phyloP scores from a whole-genome alignment of 306 rosid species.

The Pachyrhizus erosus region DNA sequence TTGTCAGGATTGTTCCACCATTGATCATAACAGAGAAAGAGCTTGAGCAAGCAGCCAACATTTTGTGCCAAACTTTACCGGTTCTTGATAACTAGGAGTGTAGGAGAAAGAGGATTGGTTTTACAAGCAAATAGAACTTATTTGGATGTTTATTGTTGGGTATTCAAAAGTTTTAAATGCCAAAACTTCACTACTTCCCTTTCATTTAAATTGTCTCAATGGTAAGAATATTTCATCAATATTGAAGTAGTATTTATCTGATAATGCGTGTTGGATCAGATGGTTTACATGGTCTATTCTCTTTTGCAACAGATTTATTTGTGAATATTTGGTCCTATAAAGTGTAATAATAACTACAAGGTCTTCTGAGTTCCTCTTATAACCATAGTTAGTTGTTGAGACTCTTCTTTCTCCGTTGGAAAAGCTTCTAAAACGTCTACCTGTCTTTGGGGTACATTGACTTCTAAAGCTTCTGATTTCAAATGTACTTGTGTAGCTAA shows the following conservation, averaged over 20 bases:
- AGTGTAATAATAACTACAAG: neutral
- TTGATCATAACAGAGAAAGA: conserved; percentile 82
- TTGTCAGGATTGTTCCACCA: conserved; percentile 91
- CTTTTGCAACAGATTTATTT: neutral
- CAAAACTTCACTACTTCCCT: neutral
- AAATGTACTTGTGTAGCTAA: neutral
- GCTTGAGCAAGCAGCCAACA: conserved; percentile 70
- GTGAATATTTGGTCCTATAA: neutral
- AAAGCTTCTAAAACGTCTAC: neutral
- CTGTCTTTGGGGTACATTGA: neutral
- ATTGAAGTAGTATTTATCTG: neutral
- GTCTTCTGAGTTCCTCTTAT: neutral
- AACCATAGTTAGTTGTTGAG: neutral
- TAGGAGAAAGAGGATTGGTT: conserved; percentile 30
- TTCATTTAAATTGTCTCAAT: neutral
- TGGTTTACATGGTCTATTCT: neutral
- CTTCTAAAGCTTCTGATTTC: neutral
- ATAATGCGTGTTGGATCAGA: neutral
- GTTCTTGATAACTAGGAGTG: conserved; percentile 64
- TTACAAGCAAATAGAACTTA: neutral
- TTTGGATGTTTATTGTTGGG: neutral
- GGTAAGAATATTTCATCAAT: conserved; percentile 4
- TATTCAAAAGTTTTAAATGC: neutral
- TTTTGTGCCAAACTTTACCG: conserved; percentile 55
- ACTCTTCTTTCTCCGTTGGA: neutral